Conservation (phyloP, 2,329 filamentous ascomycete species). For the Fusarium keratoplasticum region DNA sequence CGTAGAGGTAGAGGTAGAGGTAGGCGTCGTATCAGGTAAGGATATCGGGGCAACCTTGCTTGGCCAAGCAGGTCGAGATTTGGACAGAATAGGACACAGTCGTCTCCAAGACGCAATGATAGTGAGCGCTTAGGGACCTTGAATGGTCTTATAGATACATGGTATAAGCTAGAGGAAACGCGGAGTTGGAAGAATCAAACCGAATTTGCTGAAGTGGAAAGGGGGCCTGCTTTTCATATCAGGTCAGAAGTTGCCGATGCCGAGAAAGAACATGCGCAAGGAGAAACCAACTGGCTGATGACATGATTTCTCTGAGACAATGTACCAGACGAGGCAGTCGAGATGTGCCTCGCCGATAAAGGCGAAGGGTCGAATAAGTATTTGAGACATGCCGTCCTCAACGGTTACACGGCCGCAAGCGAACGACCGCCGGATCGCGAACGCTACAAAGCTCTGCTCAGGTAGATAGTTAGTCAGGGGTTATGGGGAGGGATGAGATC, state of each 20-base stretch:
- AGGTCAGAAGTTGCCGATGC: constrained; percentile 5
- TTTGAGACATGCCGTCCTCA: constrained; percentile 46
- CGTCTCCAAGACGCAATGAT: not conserved
- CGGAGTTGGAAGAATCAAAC: not conserved
- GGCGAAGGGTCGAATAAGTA: constrained; percentile 45
- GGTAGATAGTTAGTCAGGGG: constrained; percentile 13
- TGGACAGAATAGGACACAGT: not conserved
- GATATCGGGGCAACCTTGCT: not conserved
- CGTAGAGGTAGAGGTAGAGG: not conserved
- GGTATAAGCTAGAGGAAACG: not conserved
- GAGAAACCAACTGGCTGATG: constrained; percentile 10
- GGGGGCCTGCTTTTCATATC: constrained; percentile 35
- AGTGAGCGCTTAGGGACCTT: not conserved
- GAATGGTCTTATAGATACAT: too few relatives aligned
- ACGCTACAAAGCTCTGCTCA: constrained; percentile 33
- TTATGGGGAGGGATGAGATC: constrained; percentile 39
- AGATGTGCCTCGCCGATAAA: constrained; percentile 31
- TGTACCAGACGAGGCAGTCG: constrained; percentile 26
- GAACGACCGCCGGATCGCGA: constrained; percentile 36
- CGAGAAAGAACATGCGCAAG: constrained; percentile 1
- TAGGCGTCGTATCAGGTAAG: not conserved
- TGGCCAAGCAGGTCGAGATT: not conserved
- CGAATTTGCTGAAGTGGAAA: not conserved
- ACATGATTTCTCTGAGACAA: constrained; percentile 45
- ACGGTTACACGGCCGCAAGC: constrained; percentile 41